Base-by-base conservation (phyloP, 345 rosid genomes). In the Hibiscus syriacus region DNA sequence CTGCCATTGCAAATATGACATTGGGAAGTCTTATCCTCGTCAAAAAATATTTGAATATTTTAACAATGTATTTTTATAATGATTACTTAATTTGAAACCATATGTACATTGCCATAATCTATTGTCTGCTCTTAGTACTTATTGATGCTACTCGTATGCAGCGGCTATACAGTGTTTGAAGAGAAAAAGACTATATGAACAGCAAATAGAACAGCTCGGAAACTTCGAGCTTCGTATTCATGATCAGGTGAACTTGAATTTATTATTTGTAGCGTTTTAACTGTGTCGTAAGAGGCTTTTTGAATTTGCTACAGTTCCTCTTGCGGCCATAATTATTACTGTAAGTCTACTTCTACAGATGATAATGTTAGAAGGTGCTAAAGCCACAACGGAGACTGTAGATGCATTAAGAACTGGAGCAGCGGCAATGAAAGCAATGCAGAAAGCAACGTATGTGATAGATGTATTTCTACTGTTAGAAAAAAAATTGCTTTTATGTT, bases 381-480 rank as follows among this genome's bases (percentile, higher is more conserved):
- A 89, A 77, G 96, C 98, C 58, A 90, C 92, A 0, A 87, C 90
- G 0, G 89, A 89, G 69, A 90, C 91, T 68, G 96, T 89, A 13
- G 94, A 93, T 84, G 96, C 97, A 43, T 76, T 90, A 76, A 89
- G 96, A 73, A 83, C 91, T 66, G 89, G 96, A 65, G 98, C 97
- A 50, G 36, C 96, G 56, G 84, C 94, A 12, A 87, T 84, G 95
- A 85, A 90, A 80, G 92, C 96, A 29, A 90, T 89, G 98, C 92
- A 90, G 84, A 87, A 90, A 79, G 96, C 90, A 63, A 88, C 90
- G 97, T 92, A 79, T 55, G 91, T 84, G 22, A 6, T n/a, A 38
- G 0, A 45, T 68, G 60, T 55, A 22, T 55, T 36, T 67, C 12
- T 58, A 5, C 59, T 32, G 16, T 16, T 22, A 45, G 5, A 14